These are phyloP conservation scores for Protomyces arabidopsidicola DNA, from an alignment of 1,139 yeast species.

Conservation along the genomic window DNA sequence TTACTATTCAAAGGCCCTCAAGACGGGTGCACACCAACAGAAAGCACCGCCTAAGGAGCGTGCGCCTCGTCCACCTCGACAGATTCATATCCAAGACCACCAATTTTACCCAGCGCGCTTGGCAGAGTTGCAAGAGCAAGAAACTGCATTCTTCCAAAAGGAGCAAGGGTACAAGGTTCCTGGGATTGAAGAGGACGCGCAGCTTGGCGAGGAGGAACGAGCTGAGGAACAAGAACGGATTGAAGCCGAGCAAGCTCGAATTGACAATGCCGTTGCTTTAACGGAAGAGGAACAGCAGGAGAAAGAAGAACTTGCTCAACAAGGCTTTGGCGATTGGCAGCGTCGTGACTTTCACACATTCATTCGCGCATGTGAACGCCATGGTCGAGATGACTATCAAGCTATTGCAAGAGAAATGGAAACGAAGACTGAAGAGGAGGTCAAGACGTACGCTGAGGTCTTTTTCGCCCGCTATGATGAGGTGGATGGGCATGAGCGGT, in stretches of 20 bases:
- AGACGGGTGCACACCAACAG: constrained; percentile 37
- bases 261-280: constrained; percentile 65
- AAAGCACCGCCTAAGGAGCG: constrained; percentile 42
- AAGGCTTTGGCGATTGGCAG: constrained; percentile 77
- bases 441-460: constrained; percentile 58
- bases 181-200: constrained; percentile 59
- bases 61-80: constrained; percentile 47
- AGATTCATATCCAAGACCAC: constrained; percentile 57
- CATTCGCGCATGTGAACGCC: constrained; percentile 72
- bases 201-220: constrained; percentile 51
- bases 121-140: constrained; percentile 64
- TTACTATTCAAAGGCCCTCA: constrained; percentile 75
- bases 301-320: constrained; percentile 56
- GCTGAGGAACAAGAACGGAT: constrained; percentile 40
- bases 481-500: constrained; percentile 82
- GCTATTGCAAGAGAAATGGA: constrained; percentile 60
- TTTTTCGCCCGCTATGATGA: constrained; percentile 72
- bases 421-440: constrained; percentile 65
- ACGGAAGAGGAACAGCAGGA: constrained; percentile 67
- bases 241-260: constrained; percentile 58
- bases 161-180: constrained; percentile 68
- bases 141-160: constrained; percentile 69
- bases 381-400: constrained; percentile 62
- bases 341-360: constrained; percentile 85
- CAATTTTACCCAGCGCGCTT: constrained; percentile 76